Percentiles rank a stretch among this genome's conserved stretches.
Conservation (phyloP, 2,329 filamentous ascomycete genomes). For the Xylaria sp. region DNA sequence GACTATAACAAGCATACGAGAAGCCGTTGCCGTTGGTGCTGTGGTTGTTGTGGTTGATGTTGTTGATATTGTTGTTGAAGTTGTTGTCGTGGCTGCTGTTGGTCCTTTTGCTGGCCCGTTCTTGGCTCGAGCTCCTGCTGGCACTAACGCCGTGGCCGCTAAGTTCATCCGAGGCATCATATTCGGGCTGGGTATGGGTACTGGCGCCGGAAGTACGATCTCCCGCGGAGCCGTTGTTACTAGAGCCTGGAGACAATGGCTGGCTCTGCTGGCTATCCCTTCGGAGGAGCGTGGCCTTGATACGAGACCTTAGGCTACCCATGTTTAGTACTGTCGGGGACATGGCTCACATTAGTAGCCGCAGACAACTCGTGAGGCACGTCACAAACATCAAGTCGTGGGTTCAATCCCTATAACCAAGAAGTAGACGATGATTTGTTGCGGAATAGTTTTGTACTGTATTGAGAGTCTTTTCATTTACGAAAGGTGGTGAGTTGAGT, state of each 20-base stretch:
- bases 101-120: not conserved
- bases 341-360: constrained; percentile 3
- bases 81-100: not conserved
- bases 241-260: constrained; percentile 34
- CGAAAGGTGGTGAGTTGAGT: not conserved
- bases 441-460: not conserved
- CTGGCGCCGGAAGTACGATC: constrained; percentile 26
- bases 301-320: constrained; percentile 44
- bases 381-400: not conserved
- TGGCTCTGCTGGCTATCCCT: constrained; percentile 40
- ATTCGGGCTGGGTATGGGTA: constrained; percentile 26
- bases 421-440: not conserved
- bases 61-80: not conserved
- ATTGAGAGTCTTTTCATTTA: not conserved
- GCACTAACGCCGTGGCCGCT: constrained; percentile 17
- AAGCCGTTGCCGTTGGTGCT: not conserved
- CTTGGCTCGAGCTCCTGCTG: constrained; percentile 13
- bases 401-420: not conserved
- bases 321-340: constrained; percentile 28
- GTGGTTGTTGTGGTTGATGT: not conserved
- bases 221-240: constrained; percentile 26
- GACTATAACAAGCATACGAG: not conserved
- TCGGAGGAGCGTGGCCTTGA: constrained; percentile 43
- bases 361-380: not conserved
- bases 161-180: constrained; percentile 26